Conservation (phyloP, 2,329 filamentous ascomycete species). For the Exophiala viscosa region DNA sequence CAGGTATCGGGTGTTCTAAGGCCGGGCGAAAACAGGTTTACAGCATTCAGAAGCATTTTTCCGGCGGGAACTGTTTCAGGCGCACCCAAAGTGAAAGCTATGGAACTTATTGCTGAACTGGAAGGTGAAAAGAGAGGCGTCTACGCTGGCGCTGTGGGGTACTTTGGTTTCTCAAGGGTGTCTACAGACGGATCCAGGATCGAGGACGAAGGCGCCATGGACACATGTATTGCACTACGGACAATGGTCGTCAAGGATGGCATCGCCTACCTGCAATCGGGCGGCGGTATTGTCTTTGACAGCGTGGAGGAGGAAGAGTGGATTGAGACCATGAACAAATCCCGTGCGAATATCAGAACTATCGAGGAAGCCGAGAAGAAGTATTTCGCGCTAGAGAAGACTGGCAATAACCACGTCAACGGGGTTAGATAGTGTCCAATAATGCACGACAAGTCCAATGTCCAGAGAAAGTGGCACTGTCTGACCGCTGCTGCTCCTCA, state of each 20-base stretch:
- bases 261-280: constrained; percentile 82
- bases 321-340: constrained; percentile 95
- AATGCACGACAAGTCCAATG: too few relatives aligned
- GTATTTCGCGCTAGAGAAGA: constrained; percentile 48
- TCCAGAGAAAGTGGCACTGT: too few relatives aligned
- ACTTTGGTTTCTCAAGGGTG: constrained; percentile 83
- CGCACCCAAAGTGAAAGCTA: constrained; percentile 91
- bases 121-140: constrained; percentile 92
- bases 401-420: constrained; percentile 13
- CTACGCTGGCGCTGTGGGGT: constrained; percentile 93
- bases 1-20: constrained; percentile 91
- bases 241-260: constrained; percentile 95
- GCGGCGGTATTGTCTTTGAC: constrained; percentile 89
- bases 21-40: constrained; percentile 79
- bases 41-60: constrained; percentile 94
- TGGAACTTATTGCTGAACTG: constrained; percentile 94
- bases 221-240: constrained; percentile 75
- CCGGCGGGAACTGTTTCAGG: constrained; percentile 94
- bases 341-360: constrained; percentile 83
- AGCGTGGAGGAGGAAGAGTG: constrained; percentile 89
- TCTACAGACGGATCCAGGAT: constrained; percentile 55
- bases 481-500: too few relatives aligned
- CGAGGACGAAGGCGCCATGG: constrained; percentile 79
- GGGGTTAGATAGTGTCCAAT: constrained; percentile 15
- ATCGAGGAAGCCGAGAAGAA: constrained; percentile 77